Percentiles rank a stretch among this genome's conserved stretches.
phyloP scores from a whole-genome alignment of 164 flowering plant genomes.

The Dillenia turbinata region DNA sequence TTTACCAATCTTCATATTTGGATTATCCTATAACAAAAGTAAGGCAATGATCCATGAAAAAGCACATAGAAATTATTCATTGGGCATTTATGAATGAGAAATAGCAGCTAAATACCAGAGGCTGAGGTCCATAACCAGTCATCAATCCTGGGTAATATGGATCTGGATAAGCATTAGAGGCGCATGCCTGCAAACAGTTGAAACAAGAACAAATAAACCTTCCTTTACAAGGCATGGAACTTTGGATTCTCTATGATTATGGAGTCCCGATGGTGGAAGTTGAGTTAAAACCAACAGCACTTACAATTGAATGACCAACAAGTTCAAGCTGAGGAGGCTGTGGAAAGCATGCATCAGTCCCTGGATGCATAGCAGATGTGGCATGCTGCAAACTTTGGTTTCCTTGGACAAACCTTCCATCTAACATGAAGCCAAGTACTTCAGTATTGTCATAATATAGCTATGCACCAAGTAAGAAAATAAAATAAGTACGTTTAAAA shows the following conservation, averaged over 20 bases:
- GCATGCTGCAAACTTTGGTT: constrained; percentile 31
- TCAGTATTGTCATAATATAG: not conserved
- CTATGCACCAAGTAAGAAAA: not conserved
- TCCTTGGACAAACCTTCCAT: constrained; percentile 32
- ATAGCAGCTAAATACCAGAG: constrained; percentile 39
- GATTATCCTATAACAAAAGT: too few relatives aligned
- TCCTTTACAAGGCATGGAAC: not conserved
- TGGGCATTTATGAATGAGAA: too few relatives aligned
- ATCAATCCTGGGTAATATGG: constrained; percentile 79
- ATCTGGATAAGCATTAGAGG: constrained; percentile 68
- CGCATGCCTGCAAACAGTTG: constrained; percentile 60
- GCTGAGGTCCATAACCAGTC: constrained; percentile 74
- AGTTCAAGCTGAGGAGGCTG: constrained; percentile 78
- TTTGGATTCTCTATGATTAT: not conserved
- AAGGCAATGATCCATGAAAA: too few relatives aligned
- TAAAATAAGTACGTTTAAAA: not conserved
- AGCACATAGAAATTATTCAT: too few relatives aligned
- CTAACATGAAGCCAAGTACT: constrained; percentile 20
- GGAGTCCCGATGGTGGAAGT: too few relatives aligned
- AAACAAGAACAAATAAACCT: constrained; percentile 8
- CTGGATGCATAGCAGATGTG: constrained; percentile 30
- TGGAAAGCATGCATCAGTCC: constrained; percentile 36
- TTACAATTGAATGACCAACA: constrained; percentile 85
- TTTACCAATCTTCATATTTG: too few relatives aligned
- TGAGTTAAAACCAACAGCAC: constrained; percentile 7